Base-by-base conservation (phyloP, 73 alveolate genomes). In the Blepharisma stoltei region DNA sequence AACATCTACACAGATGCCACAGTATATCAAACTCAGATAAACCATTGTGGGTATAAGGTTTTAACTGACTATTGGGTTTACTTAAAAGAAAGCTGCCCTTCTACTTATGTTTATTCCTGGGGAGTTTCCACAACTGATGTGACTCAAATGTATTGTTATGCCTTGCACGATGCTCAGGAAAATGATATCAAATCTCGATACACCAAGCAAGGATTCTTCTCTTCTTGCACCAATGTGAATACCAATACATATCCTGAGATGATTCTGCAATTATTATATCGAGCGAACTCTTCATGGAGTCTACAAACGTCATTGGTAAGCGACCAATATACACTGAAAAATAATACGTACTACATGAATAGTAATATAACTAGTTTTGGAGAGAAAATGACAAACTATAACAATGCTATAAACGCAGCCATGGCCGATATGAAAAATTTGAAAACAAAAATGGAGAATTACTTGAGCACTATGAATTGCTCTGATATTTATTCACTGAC, bases 21-120 rank as follows among this genome's bases (percentile, higher is more conserved):
- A 8, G 0, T 9, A 18, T n/a, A 25, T 2, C 14, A 14, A 18
- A 11, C 37, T 0, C 73, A 60, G 46, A 38, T 9, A 18, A 25
- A 60, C 2, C 23, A 18, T 25, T 60, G 73, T 4, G 11, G 18
- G 11, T 20, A n/a, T 14, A 25, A 8, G 11, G 23, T 60, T 25
- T 60, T 38, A 25, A 60, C 14, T 8, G 73, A 60, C 46, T 60
- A 14, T 25, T 60, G 73, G 73, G 46, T 14, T 60, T 60, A 14
- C 23, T 14, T 9, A n/a, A 60, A 25, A 25, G 11, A 11, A 1
- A 14, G 11, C 45, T 60, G 73, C 5, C 48, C 14, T 2, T 20
- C 38, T 9, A 38, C 46, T n/a, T 60, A 60, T 25, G 14, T 25
- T 14, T 60, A 20, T 60, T 9, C 37, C 4, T 60, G 23, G n/a